Evolutionary conservation across 2,329 filamentous ascomycete genomes (phyloP).

Genomic region (Calonectria pseudoturangicola): DNA sequence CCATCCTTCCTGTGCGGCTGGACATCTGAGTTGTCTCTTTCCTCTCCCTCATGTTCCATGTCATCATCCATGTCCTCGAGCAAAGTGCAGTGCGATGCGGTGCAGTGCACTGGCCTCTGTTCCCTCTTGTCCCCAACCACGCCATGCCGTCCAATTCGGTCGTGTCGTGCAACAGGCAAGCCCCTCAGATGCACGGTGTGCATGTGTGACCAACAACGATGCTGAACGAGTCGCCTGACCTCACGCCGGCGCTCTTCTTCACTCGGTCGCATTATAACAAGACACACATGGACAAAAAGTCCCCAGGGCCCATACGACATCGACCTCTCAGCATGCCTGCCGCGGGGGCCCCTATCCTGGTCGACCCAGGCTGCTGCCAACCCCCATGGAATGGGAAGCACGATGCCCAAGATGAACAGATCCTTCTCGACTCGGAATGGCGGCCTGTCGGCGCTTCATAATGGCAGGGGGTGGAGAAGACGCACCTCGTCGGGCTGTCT

Average conservation of each 20-base stretch:
- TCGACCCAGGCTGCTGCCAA: slow-evolving; percentile 7
- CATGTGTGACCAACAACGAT: slow-evolving; percentile 19
- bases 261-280: slow-evolving; percentile 17
- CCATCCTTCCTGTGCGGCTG: not conserved
- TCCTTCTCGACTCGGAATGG: slow-evolving; percentile 38
- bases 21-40: slow-evolving; percentile 11
- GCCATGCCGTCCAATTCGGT: not conserved
- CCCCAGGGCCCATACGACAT: slow-evolving; percentile 20
- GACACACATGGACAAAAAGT: slow-evolving; percentile 18
- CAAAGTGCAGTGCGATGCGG: not conserved
- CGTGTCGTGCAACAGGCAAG: slow-evolving; percentile 21
- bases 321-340: slow-evolving; percentile 33
- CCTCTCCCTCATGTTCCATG: not conserved
- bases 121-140: slow-evolving; percentile 5
- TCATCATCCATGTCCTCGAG: slow-evolving; percentile 1
- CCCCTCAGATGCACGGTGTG: slow-evolving; percentile 7
- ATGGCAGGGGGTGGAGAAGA: slow-evolving; percentile 29
- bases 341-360: slow-evolving; percentile 25
- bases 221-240: slow-evolving; percentile 11
- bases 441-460: slow-evolving; percentile 27
- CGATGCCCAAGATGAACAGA: slow-evolving; percentile 30
- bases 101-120: slow-evolving; percentile 18
- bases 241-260: not conserved
- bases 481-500: slow-evolving; percentile 24
- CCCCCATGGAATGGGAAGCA: slow-evolving; percentile 26